Evolutionary conservation across 2,329 filamentous ascomycete genomes (phyloP).

Genomic region (Tolypocladium capitatum): DNA sequence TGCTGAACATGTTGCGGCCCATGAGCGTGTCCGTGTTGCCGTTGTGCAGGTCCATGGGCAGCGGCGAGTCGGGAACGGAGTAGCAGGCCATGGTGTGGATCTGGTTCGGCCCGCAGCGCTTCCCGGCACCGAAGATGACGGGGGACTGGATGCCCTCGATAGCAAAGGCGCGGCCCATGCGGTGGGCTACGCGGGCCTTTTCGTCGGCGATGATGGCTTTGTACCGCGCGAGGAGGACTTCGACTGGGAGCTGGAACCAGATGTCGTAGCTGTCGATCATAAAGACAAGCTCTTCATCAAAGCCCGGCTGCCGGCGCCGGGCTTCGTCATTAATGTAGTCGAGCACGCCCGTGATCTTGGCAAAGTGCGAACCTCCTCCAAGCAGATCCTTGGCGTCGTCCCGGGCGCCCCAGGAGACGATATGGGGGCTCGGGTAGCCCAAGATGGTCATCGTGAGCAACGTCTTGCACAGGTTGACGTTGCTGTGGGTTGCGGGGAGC

Average conservation of each 20-base stretch:
- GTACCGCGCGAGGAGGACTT: constrained; percentile 13
- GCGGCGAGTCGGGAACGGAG: constrained; percentile 14
- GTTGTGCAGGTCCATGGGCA: constrained; percentile 11
- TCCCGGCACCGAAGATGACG: constrained; percentile 15
- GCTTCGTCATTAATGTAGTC: constrained; percentile 13
- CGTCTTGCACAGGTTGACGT: constrained; percentile 17
- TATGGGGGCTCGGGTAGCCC: constrained; percentile 14
- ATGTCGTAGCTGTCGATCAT: constrained; percentile 19
- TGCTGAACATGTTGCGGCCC: constrained; percentile 6
- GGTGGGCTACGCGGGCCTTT: constrained; percentile 9
- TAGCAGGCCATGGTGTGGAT: constrained; percentile 13
- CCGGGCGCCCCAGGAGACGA: constrained; percentile 14
- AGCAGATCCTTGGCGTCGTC: constrained; percentile 6
- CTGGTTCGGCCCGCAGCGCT: constrained; percentile 14
- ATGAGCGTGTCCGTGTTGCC: constrained; percentile 11
- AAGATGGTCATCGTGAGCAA: constrained; percentile 14
- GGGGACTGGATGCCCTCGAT: constrained; percentile 9
- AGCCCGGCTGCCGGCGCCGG: constrained; percentile 7
- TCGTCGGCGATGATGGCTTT: constrained; percentile 10
- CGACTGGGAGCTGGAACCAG: constrained; percentile 19
- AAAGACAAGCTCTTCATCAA: constrained; percentile 15
- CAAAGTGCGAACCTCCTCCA: constrained; percentile 15
- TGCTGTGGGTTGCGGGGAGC: constrained; percentile 12
- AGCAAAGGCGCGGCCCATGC: constrained; percentile 11
- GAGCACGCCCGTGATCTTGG: constrained; percentile 14